Evolutionary conservation across 805 yeast species (phyloP).

Genomic region (Kluyveromyces nonfermentans): DNA sequence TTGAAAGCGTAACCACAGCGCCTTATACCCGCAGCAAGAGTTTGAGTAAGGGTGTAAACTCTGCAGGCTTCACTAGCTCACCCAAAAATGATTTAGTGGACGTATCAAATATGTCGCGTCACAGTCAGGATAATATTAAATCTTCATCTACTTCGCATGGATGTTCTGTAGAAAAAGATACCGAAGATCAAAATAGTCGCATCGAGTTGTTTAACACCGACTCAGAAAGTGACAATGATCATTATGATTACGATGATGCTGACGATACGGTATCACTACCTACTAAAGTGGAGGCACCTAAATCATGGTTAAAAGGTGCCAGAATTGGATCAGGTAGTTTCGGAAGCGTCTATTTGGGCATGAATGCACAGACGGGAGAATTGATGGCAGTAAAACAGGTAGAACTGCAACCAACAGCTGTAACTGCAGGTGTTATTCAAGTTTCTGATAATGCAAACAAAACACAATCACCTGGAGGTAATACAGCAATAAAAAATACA

Average conservation of each 20-base stretch:
- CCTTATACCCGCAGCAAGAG: neutral
- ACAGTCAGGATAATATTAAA: neutral
- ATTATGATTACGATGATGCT: slow-evolving; percentile 30
- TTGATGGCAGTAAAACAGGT: slow-evolving; percentile 97
- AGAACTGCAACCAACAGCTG: slow-evolving; percentile 43
- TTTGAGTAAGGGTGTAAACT: neutral
- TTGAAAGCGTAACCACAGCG: slow-evolving; percentile 22
- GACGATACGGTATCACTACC: slow-evolving; percentile 26
- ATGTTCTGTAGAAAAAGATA: neutral
- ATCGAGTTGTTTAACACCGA: slow-evolving; percentile 12
- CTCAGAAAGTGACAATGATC: slow-evolving; percentile 11
- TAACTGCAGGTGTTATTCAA: slow-evolving; percentile 23
- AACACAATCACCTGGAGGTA: slow-evolving; percentile 14
- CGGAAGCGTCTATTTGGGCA: slow-evolving; percentile 87
- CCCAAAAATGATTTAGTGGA: neutral
- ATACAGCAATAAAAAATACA: slow-evolving; percentile 11
- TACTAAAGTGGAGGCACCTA: slow-evolving; percentile 43
- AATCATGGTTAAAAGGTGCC: slow-evolving; percentile 88
- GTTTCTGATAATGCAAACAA: slow-evolving; percentile 13
- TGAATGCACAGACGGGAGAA: slow-evolving; percentile 88
- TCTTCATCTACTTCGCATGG: neutral
- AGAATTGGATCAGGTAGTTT: slow-evolving; percentile 91
- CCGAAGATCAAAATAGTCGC: slow-evolving; percentile 9
- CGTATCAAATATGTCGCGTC: neutral
- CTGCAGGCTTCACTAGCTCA: neutral